These are phyloP conservation scores for Aspergillus piperis DNA, from an alignment of 2,329 filamentous ascomycete genomes.

Conservation along the genomic window DNA sequence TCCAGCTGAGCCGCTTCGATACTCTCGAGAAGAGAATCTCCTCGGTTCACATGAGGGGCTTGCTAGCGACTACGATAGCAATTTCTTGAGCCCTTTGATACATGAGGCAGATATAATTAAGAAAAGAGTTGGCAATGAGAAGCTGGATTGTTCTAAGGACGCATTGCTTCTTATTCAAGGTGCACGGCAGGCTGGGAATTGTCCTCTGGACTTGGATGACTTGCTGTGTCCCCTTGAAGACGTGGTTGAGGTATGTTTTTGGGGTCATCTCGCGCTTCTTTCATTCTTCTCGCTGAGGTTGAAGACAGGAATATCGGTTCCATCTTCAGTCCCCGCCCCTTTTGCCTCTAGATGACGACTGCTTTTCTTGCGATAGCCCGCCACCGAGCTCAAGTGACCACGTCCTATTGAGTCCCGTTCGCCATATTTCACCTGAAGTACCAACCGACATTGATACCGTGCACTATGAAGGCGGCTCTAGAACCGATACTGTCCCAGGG, in stretches of 20 bases:
- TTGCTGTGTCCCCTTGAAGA: neutral
- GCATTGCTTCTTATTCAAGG: neutral
- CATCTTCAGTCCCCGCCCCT: neutral
- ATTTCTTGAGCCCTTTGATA: neutral
- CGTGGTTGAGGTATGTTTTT: neutral
- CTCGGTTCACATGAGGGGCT: neutral
- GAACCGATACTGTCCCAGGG: no score
- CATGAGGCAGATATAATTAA: neutral
- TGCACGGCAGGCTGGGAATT: neutral
- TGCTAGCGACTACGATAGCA: neutral
- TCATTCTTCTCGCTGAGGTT: neutral
- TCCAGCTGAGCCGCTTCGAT: slow-evolving; percentile 27
- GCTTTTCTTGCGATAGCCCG: neutral
- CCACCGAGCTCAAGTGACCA: neutral
- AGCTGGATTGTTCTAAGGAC: neutral
- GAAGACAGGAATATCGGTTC: neutral
- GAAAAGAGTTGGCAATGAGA: neutral
- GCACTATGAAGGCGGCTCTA: no score
- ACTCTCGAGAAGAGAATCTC: neutral
- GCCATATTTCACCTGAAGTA: no score
- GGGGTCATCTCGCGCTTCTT: neutral
- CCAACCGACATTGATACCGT: neutral
- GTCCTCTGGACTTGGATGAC: neutral
- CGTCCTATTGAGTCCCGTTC: neutral
- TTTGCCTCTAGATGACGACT: neutral